Evolutionary conservation across 352 stramenopile species (phyloP).

Genomic region (Pythium myriotylum): DNA sequence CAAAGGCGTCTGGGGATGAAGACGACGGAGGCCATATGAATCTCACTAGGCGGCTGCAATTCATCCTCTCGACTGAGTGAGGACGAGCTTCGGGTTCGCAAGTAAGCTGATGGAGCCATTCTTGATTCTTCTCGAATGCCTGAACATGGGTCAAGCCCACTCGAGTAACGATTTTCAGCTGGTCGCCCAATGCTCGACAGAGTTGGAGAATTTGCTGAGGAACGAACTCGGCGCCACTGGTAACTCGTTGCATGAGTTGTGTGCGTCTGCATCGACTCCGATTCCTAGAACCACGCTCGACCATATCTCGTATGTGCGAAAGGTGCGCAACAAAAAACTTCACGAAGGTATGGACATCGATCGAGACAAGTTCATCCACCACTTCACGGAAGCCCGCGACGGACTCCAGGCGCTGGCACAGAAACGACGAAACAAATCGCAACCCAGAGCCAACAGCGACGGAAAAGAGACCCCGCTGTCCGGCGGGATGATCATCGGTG

Average conservation of each 20-base stretch:
- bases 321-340: neutral
- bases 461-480: neutral
- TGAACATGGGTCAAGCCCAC: neutral
- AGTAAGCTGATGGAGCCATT: no score
- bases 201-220: neutral
- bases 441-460: neutral
- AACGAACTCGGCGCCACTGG: neutral
- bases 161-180: neutral
- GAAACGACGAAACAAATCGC: neutral
- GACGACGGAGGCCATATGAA: no score
- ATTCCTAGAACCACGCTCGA: neutral
- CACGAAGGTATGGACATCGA: neutral
- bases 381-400: neutral
- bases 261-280: neutral
- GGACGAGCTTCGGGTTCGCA: no score
- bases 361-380: neutral
- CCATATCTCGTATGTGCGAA: neutral
- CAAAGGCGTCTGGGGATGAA: no score
- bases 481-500: no score
- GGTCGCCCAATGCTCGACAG: neutral
- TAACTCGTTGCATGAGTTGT: neutral
- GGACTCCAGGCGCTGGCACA: neutral
- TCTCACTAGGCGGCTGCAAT: no score
- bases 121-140: no score
- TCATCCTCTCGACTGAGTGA: no score